Percentiles rank a stretch among this genome's conserved stretches.
phyloP scores from a whole-genome alignment of 108 stramenopile genomes.

The Chaetoceros tenuissimus region DNA sequence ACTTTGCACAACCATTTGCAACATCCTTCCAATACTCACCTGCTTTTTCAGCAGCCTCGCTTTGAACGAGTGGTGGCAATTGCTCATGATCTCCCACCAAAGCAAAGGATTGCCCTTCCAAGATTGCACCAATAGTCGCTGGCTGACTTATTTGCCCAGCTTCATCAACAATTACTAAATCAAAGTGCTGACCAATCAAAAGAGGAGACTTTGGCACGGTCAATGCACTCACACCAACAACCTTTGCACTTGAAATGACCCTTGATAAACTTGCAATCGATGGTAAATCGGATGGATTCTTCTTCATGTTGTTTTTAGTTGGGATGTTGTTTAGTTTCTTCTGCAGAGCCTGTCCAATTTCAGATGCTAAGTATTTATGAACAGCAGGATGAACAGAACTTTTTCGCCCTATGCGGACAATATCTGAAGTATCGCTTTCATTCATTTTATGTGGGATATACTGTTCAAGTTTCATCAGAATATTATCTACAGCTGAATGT shows the following conservation, averaged over 20 bases:
- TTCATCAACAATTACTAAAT: constrained; percentile 97
- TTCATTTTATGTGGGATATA: constrained; percentile 58
- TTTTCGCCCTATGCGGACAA: constrained; percentile 60
- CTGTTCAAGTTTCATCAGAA: constrained; percentile 86
- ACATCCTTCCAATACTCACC: constrained; percentile 31
- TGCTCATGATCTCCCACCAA: constrained; percentile 98
- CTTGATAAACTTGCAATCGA: constrained; percentile 35
- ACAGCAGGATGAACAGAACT: constrained; percentile 47
- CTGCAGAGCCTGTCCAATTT: constrained; percentile 31
- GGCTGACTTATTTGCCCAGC: constrained; percentile 96
- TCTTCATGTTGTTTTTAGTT: background rate
- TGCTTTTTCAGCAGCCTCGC: constrained; percentile 69
- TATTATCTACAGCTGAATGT: constrained; percentile 93
- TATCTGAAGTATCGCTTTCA: constrained; percentile 3
- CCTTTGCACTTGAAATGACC: constrained; percentile 48
- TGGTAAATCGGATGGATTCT: background rate
- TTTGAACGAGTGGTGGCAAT: constrained; percentile 90
- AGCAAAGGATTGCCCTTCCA: constrained; percentile 78
- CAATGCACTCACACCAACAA: constrained; percentile 82
- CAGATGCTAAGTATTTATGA: constrained; percentile 34
- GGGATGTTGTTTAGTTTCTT: constrained; percentile 10
- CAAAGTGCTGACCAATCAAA: constrained; percentile 73
- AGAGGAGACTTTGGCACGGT: constrained; percentile 70
- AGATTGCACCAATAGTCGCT: constrained; percentile 79
- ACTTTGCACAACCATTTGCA: background rate